Percentiles rank a stretch among this genome's conserved stretches.
Conservation (phyloP, 2,329 filamentous ascomycete genomes). For the Alternaria sp. region DNA sequence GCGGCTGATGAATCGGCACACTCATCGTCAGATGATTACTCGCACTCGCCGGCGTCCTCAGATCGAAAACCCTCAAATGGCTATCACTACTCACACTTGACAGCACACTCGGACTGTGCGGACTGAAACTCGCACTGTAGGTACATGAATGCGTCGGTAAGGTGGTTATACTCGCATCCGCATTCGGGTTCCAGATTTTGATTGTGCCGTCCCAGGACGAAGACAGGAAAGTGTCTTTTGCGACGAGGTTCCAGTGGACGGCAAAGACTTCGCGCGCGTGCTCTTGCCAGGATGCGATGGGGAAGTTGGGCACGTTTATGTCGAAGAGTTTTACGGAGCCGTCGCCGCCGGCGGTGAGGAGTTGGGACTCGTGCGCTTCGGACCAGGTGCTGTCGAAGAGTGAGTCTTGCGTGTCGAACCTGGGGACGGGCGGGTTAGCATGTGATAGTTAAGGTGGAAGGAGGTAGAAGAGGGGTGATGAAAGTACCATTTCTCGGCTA, state of each 20-base stretch:
- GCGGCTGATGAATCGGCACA: slow-evolving; percentile 80
- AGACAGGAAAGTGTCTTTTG: slow-evolving; percentile 89
- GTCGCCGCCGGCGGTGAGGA: slow-evolving; percentile 88
- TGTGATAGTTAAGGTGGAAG: slow-evolving; percentile 8
- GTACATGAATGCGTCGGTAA: slow-evolving; percentile 92
- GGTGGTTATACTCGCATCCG: slow-evolving; percentile 76
- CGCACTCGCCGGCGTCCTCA: slow-evolving; percentile 83
- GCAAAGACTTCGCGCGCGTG: slow-evolving; percentile 93
- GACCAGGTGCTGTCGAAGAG: slow-evolving; percentile 96
- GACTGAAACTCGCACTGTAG: slow-evolving; percentile 90
- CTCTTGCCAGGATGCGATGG: slow-evolving; percentile 89
- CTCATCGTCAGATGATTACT: slow-evolving; percentile 85
- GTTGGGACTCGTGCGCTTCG: slow-evolving; percentile 93
- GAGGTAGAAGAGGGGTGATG: background rate
- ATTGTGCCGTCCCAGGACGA: slow-evolving; percentile 96
- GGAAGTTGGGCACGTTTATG: slow-evolving; percentile 78
- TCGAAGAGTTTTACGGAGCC: slow-evolving; percentile 96
- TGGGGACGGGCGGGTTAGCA: slow-evolving; percentile 43
- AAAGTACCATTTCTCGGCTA: slow-evolving; percentile 77
- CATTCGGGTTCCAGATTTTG: slow-evolving; percentile 91
- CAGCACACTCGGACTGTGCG: slow-evolving; percentile 83
- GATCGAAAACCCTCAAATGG: slow-evolving; percentile 87
- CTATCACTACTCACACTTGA: slow-evolving; percentile 90
- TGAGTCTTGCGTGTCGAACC: slow-evolving; percentile 96
- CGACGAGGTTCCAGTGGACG: slow-evolving; percentile 88